Conservation (phyloP, 2,329 filamentous ascomycete genomes). For the Apiospora pterosperma region DNA sequence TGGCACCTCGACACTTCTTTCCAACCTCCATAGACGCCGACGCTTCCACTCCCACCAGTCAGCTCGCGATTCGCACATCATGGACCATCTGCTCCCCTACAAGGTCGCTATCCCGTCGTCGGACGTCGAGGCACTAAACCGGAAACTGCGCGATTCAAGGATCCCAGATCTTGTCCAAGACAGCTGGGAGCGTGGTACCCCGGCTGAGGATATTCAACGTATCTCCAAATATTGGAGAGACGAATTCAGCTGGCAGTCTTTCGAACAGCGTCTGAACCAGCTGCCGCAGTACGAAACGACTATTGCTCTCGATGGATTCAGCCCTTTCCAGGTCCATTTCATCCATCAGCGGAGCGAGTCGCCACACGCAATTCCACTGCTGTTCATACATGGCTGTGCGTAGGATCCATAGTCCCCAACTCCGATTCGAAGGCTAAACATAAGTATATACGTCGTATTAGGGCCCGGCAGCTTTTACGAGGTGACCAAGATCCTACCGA, state of each 20-base stretch:
- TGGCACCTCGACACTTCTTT: too few species aligned
- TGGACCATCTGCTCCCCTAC: too few species aligned
- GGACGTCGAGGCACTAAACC: too few species aligned
- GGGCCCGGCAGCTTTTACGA: slow-evolving; percentile 70
- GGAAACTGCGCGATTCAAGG: too few species aligned
- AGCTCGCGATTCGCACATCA: too few species aligned
- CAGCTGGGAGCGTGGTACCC: background rate
- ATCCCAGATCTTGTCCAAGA: too few species aligned
- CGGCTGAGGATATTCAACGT: background rate
- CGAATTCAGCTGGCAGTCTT: slow-evolving; percentile 31
- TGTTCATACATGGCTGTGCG: slow-evolving; percentile 33
- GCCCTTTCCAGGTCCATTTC: slow-evolving; percentile 34
- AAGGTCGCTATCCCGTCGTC: too few species aligned
- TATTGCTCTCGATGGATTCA: slow-evolving; percentile 33
- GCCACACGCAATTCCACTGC: slow-evolving; percentile 24
- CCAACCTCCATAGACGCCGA: too few species aligned
- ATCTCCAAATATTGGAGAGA: background rate
- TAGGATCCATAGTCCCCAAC: too few species aligned
- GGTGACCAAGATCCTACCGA: slow-evolving; percentile 57
- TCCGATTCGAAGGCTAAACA: too few species aligned
- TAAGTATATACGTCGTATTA: too few species aligned
- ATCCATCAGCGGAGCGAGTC: slow-evolving; percentile 29
- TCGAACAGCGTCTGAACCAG: slow-evolving; percentile 30
- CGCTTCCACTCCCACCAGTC: too few species aligned
- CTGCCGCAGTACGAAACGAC: slow-evolving; percentile 31